Conservation (phyloP, 2,329 filamentous ascomycete genomes). For the Paecilomyces fulvus region DNA sequence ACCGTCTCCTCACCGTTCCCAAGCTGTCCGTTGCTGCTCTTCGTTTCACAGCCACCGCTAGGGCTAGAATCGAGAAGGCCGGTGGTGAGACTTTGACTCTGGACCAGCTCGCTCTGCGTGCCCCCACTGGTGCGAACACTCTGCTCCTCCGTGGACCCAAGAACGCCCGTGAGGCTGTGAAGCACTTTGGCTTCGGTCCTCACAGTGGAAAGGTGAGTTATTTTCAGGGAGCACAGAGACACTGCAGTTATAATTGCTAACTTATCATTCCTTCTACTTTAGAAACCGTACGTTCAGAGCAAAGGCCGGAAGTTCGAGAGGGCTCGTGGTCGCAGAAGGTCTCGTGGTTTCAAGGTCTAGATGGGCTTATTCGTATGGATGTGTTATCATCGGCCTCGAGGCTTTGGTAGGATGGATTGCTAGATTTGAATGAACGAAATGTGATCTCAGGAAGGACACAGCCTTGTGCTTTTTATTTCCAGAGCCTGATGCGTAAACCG, state of each 20-base stretch:
- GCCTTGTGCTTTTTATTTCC: neutral
- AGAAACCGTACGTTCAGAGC: constrained; percentile 96
- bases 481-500: neutral
- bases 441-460: neutral
- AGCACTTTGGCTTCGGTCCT: constrained; percentile 98
- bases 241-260: constrained; percentile 4
- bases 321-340: constrained; percentile 97
- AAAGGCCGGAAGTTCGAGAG: constrained; percentile 99
- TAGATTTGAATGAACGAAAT: constrained; percentile 2
- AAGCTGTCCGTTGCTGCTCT: constrained; percentile 92
- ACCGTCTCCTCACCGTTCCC: constrained; percentile 80
- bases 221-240: constrained; percentile 5
- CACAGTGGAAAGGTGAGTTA: constrained; percentile 85
- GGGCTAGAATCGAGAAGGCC: constrained; percentile 84
- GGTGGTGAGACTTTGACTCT: constrained; percentile 93
- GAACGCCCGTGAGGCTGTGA: constrained; percentile 95
- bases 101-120: constrained; percentile 91
- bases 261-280: constrained; percentile 8
- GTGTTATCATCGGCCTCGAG: constrained; percentile 1
- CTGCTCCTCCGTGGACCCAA: constrained; percentile 95
- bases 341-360: constrained; percentile 99
- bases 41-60: constrained; percentile 92
- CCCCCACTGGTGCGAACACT: constrained; percentile 94
- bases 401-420: constrained; percentile 1
- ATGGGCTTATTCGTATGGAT: constrained; percentile 4